Evolutionary conservation across 257 asterid species (phyloP), one percentile per base, ranked within the genome.

Genomic region (Craterostigma plantagineum): DNA sequence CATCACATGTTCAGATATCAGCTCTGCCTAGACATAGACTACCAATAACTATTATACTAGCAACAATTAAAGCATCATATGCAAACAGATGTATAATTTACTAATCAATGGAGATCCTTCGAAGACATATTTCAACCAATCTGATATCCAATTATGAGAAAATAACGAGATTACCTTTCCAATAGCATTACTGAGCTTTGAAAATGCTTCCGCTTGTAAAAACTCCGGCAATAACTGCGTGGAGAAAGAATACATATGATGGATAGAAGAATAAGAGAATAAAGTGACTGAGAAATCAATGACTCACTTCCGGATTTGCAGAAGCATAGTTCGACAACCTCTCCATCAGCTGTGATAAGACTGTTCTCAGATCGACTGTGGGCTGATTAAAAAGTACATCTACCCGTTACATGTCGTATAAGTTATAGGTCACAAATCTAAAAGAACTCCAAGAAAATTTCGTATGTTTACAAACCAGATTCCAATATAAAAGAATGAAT

Each of bases 141-240:
- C n/a, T n/a, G n/a, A n/a, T n/a, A n/a, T n/a, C n/a, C n/a, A 10
- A 9, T 36, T 4, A 36, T 8, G 40, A 3, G 10, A 14, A 12
- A 14, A 8, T 3, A 41, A 9, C 27, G 46, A 48, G 33, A 38
- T 58, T 73, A 83, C 98, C 98, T 90, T 90, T 58, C 95, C 93
- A 41, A 90, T 90, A 58, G 95, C 95, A 68, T 55, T 76, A 92
- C 94, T 90, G 64, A 90, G 68, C 73, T 90, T 90, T 49, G 94
- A 42, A 77, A 90, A 90, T 61, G 98, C 95, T 74, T 83, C 98
- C 51, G 83, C 98, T 65, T 83, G 98, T 45, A 83, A 71, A 58
- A 90, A 90, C 52, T 90, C 95, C 11, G 98, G 98, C 48, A 90
- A 54, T 59, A 90, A 72, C 98, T 90, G 55, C 45, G 56, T 33